Conservation (phyloP, 2,329 filamentous ascomycete genomes). For the Xylariaceae sp. region DNA sequence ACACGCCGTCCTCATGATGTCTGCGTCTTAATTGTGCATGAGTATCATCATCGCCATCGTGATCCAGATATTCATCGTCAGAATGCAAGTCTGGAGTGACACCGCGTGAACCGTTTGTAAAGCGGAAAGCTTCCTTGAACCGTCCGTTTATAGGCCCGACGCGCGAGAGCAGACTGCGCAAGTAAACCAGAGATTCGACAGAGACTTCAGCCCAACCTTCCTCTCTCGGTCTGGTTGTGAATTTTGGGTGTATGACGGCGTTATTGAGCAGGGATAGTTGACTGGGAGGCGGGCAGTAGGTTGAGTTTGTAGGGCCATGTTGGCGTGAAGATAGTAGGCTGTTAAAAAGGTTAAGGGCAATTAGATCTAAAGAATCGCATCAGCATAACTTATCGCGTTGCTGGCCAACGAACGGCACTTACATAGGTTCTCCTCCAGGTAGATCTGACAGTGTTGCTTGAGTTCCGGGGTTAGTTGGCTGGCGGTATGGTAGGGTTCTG, state of each 20-base stretch:
- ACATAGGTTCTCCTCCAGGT: slow-evolving; percentile 76
- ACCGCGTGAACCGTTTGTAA: slow-evolving; percentile 46
- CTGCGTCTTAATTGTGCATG: slow-evolving; percentile 58
- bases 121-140: slow-evolving; percentile 73
- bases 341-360: slow-evolving; percentile 63
- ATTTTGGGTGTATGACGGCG: slow-evolving; percentile 76
- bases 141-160: slow-evolving; percentile 72
- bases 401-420: slow-evolving; percentile 30
- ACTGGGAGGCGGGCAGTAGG: slow-evolving; percentile 68
- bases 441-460: slow-evolving; percentile 68
- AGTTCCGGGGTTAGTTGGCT: slow-evolving; percentile 64
- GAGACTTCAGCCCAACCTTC: slow-evolving; percentile 64
- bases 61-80: slow-evolving; percentile 48
- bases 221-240: slow-evolving; percentile 72
- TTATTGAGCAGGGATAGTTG: slow-evolving; percentile 80
- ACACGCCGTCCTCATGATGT: slow-evolving; percentile 70
- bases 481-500: slow-evolving; percentile 54
- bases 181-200: slow-evolving; percentile 67
- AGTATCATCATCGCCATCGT: slow-evolving; percentile 54
- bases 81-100: slow-evolving; percentile 44
- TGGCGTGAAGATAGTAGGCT: slow-evolving; percentile 61
- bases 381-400: slow-evolving; percentile 8
- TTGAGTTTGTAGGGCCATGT: slow-evolving; percentile 39
- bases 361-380: slow-evolving; percentile 12
- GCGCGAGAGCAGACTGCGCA: slow-evolving; percentile 66